Percentiles rank a stretch among this genome's conserved stretches.
Conservation (phyloP, 2,329 filamentous ascomycete genomes). For the Fusarium nelsonii region DNA sequence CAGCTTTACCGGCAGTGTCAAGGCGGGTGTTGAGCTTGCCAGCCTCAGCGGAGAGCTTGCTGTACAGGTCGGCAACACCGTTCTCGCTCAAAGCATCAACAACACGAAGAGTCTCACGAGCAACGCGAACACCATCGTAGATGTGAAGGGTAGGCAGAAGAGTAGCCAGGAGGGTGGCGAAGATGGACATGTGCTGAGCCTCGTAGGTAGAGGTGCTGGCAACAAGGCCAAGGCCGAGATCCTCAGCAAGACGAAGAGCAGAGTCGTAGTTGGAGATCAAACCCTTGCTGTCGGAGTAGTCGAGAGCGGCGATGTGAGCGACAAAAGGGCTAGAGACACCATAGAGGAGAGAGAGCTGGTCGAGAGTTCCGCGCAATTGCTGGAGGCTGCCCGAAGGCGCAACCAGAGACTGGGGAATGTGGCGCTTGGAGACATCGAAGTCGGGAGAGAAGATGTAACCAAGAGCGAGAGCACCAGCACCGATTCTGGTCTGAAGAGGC, state of each 20-base stretch:
- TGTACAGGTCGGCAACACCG: slow-evolving; percentile 77
- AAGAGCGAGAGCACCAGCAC: slow-evolving; percentile 90
- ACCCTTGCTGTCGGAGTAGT: slow-evolving; percentile 78
- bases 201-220: slow-evolving; percentile 90
- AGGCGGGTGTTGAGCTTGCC: slow-evolving; percentile 76
- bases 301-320: slow-evolving; percentile 89
- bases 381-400: slow-evolving; percentile 86
- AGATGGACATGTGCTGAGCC: slow-evolving; percentile 94
- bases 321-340: slow-evolving; percentile 93
- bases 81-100: slow-evolving; percentile 83
- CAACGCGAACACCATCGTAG: slow-evolving; percentile 87
- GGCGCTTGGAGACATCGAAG: slow-evolving; percentile 90
- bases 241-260: slow-evolving; percentile 84
- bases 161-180: slow-evolving; percentile 83
- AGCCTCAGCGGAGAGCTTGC: slow-evolving; percentile 71
- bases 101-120: slow-evolving; percentile 83
- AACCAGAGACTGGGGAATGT: slow-evolving; percentile 90
- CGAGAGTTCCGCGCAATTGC: slow-evolving; percentile 83
- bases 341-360: slow-evolving; percentile 93
- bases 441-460: slow-evolving; percentile 99
- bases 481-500: slow-evolving; percentile 85
- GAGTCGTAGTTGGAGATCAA: slow-evolving; percentile 90
- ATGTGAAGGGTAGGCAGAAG: slow-evolving; percentile 87
- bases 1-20: slow-evolving; percentile 77
- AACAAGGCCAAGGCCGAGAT: slow-evolving; percentile 88